phyloP scores from a whole-genome alignment of 75 land plant genomes.

The Pinus taeda region DNA sequence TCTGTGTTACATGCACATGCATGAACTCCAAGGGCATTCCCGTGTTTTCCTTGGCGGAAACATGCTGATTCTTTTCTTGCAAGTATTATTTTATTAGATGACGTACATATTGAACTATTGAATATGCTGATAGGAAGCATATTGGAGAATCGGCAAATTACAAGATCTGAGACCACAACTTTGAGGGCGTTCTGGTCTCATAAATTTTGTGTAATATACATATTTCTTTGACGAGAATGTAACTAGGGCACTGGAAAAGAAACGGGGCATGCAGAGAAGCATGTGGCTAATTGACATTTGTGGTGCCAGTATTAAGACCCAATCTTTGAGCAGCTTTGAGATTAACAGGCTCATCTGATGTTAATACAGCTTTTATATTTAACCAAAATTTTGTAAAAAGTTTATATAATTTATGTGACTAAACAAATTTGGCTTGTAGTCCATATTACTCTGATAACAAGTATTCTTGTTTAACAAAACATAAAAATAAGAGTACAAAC shows the following conservation, averaged over 20 bases:
- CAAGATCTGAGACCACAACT: neutral
- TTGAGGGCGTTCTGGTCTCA: neutral
- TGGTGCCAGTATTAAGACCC: too few species aligned
- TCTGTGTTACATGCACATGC: slow-evolving; percentile 46
- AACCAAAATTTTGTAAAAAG: too few species aligned
- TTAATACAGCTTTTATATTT: too few species aligned
- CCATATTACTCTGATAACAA: too few species aligned
- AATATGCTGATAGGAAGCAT: neutral
- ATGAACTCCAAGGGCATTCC: slow-evolving; percentile 55
- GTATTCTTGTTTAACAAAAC: too few species aligned
- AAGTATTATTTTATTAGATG: neutral
- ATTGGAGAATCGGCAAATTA: neutral
- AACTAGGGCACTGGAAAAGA: neutral
- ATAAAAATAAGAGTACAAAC: too few species aligned
- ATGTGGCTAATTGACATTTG: too few species aligned
- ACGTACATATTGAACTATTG: neutral
- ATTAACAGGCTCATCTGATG: too few species aligned
- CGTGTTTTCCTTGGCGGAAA: slow-evolving; percentile 41
- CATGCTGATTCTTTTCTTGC: neutral
- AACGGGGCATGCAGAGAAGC: too few species aligned
- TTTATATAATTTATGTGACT: too few species aligned
- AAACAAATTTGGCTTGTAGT: too few species aligned
- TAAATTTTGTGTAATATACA: neutral
- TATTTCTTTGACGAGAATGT: neutral
- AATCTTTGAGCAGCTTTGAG: too few species aligned